A percentile compares a stretch with the other conserved stretches of the same genome.
Evolutionary conservation across 2,329 filamentous ascomycete species (phyloP).

Genomic region (Fusarium concolor): DNA sequence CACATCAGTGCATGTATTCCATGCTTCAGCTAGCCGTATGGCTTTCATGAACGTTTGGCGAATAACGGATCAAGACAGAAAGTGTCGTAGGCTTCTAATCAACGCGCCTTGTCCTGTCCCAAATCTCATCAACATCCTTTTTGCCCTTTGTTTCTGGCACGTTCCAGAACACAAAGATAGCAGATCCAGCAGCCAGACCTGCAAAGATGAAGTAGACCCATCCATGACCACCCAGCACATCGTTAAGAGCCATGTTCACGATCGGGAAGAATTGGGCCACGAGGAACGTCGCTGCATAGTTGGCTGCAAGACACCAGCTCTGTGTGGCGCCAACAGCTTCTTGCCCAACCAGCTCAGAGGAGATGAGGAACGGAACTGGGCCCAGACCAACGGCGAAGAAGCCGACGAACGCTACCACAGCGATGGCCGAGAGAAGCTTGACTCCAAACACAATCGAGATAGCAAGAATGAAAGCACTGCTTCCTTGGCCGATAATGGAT

Average conservation of each 20-base stretch:
- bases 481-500: constrained; percentile 87
- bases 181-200: constrained; percentile 74
- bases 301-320: constrained; percentile 86
- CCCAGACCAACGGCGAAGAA: constrained; percentile 93
- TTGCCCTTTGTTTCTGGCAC: constrained; percentile 93
- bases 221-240: constrained; percentile 73
- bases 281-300: constrained; percentile 90
- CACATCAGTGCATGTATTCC: not conserved
- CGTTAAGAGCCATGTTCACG: constrained; percentile 78
- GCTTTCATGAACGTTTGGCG: not conserved
- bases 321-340: constrained; percentile 94
- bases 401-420: constrained; percentile 86
- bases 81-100: constrained; percentile 53
- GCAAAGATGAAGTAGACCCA: constrained; percentile 95
- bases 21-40: not conserved
- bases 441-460: constrained; percentile 80
- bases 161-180: constrained; percentile 75
- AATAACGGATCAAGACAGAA: not conserved
- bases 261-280: constrained; percentile 97
- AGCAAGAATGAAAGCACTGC: constrained; percentile 80
- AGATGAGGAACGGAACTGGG: constrained; percentile 93
- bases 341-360: constrained; percentile 88
- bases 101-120: constrained; percentile 73
- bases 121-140: constrained; percentile 88
- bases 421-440: constrained; percentile 81